Conservation (phyloP, 768 basidiomycete genomes). For the Trametes cubensis region DNA sequence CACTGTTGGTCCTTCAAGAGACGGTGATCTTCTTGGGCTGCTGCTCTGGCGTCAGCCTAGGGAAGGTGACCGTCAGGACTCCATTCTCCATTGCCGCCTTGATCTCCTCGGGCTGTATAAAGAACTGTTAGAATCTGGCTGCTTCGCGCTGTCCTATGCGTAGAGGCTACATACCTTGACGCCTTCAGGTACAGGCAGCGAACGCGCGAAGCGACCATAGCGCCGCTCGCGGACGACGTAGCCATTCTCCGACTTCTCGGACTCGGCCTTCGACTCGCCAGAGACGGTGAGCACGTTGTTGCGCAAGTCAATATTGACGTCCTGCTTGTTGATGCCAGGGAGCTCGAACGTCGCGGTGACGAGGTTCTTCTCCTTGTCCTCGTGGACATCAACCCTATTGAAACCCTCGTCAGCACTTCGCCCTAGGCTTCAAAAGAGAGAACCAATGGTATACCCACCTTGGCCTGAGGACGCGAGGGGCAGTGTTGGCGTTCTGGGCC, state of each 20-base stretch:
- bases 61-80: conserved; percentile 35
- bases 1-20: neutral
- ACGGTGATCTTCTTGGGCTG: conserved; percentile 29
- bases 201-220: conserved; percentile 35
- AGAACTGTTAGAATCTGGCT: neutral
- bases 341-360: conserved; percentile 62
- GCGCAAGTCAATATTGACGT: conserved; percentile 55
- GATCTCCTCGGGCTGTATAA: conserved; percentile 31
- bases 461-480: conserved; percentile 24
- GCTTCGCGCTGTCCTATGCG: neutral
- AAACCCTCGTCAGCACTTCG: neutral
- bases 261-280: conserved; percentile 45
- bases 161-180: conserved; percentile 20
- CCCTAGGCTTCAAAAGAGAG: too few species aligned
- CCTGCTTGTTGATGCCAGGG: conserved; percentile 54
- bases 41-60: conserved; percentile 29
- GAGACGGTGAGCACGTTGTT: conserved; percentile 53
- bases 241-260: conserved; percentile 39
- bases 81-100: conserved; percentile 36
- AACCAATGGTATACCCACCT: conserved; percentile 11
- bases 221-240: conserved; percentile 39
- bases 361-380: conserved; percentile 47
- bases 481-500: conserved; percentile 9
- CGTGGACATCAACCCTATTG: conserved; percentile 57
- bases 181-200: conserved; percentile 23